Evolutionary conservation across 2,329 filamentous ascomycete species (phyloP).

Genomic region (Phaeosphaeriaceae sp.): DNA sequence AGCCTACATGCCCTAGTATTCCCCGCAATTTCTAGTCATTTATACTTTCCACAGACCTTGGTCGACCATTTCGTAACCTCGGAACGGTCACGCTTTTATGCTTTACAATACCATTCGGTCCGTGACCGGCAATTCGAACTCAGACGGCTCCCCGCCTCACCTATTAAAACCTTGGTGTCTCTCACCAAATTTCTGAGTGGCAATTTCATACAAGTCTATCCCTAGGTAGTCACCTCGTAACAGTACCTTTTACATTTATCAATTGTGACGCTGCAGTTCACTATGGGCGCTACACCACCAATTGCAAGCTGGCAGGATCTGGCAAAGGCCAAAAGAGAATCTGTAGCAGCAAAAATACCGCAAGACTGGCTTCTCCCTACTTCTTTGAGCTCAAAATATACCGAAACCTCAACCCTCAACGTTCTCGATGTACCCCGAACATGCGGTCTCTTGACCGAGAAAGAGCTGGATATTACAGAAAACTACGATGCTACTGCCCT

Average conservation of each 20-base stretch:
- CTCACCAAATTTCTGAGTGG: too few relatives aligned
- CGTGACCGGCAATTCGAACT: too few relatives aligned
- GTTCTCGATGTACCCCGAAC: slow-evolving; percentile 40
- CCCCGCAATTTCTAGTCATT: too few relatives aligned
- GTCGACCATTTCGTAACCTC: too few relatives aligned
- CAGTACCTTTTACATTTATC: neutral
- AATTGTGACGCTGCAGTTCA: neutral
- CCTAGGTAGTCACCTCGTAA: neutral
- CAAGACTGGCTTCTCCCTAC: slow-evolving; percentile 39
- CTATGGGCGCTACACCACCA: slow-evolving; percentile 11
- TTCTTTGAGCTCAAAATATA: slow-evolving; percentile 23
- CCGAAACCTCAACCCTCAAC: slow-evolving; percentile 24
- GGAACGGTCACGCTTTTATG: too few relatives aligned
- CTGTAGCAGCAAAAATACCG: slow-evolving; percentile 39
- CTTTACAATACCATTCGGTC: too few relatives aligned
- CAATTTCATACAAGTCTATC: neutral
- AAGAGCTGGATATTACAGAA: slow-evolving; percentile 45
- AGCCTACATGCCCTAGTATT: too few relatives aligned
- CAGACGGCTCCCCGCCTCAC: too few relatives aligned
- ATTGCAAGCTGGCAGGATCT: slow-evolving; percentile 40
- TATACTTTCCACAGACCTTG: too few relatives aligned
- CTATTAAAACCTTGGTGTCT: too few relatives aligned
- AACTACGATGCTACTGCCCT: slow-evolving; percentile 43
- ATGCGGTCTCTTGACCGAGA: slow-evolving; percentile 38
- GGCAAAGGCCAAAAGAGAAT: slow-evolving; percentile 37